Evolutionary conservation across 768 basidiomycete species (phyloP), one percentile per base, ranked within the genome.

Genomic region (Rubroboletus satanas): DNA sequence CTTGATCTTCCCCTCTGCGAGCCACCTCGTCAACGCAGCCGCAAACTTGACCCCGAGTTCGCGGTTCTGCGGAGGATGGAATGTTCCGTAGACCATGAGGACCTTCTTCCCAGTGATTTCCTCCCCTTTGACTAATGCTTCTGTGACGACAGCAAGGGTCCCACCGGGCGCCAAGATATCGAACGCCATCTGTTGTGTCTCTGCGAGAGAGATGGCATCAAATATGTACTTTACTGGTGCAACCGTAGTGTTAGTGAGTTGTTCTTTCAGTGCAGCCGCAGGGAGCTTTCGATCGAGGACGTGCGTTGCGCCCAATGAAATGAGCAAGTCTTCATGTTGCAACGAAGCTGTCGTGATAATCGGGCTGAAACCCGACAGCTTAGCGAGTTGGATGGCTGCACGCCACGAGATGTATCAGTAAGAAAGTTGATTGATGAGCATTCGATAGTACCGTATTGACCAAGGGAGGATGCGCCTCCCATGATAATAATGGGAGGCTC

Each of bases 261-360:
- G 50, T 23, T 54, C 53, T 33, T 66, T 56, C 23, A 66, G 31
- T 2, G 37, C 31, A 26, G 31, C 21, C 1, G 55, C 52, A 3
- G 65, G 7, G 10, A 70, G 60, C 23, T 61, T 51, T 15, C 67
- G 63, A 61, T 70, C 71, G 35, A 77, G 49, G 33, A 76, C 63
- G 56, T 70, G 63, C 2, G 74, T 75, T 18, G 75, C 73, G 17
- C 75, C 76, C 9, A 73, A 49, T 3, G 67, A 66, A 31, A 60
- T 52, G 32, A 76, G 63, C 8, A 62, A 59, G 4, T 51, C 64
- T 6, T 56, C 51, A 38, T 77, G 69, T 43, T 67, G 57, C 18
- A 62, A 45, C 17, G 75, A 75, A 0, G 76, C 66, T 0, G 76
- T 75, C 21, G 73, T 65, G 45, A 75, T 68, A 46, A 76, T 72